Percentiles rank a stretch among this genome's conserved stretches.
phyloP scores from a whole-genome alignment of 1,284 basidiomycete species.

The Trichosporon sp. region DNA sequence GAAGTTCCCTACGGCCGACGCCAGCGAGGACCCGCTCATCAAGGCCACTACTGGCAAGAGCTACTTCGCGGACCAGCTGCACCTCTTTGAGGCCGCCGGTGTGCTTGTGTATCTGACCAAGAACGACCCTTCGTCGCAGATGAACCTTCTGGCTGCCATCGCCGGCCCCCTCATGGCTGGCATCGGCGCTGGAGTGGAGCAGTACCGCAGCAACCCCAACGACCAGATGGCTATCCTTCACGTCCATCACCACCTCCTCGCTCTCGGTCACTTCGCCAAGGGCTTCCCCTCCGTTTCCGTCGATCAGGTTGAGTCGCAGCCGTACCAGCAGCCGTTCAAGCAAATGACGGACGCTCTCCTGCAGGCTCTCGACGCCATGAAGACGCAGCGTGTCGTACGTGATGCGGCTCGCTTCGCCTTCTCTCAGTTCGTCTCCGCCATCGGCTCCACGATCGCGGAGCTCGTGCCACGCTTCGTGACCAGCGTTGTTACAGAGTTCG shows the following conservation, averaged over 20 bases:
- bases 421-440: constrained; percentile 83
- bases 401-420: constrained; percentile 94
- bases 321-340: constrained; percentile 72
- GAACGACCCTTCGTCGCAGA: constrained; percentile 62
- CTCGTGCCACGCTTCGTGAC: constrained; percentile 61
- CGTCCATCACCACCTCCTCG: constrained; percentile 94
- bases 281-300: constrained; percentile 88
- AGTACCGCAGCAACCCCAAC: constrained; percentile 33
- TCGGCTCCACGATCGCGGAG: constrained; percentile 62
- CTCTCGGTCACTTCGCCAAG: constrained; percentile 88
- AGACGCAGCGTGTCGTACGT: constrained; percentile 76
- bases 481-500: constrained; percentile 82
- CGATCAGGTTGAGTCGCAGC: constrained; percentile 64
- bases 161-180: constrained; percentile 76
- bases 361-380: constrained; percentile 81
- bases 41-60: constrained; percentile 66
- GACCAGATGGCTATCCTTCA: constrained; percentile 63
- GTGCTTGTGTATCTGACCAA: constrained; percentile 69
- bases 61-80: constrained; percentile 84
- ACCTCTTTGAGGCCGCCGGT: constrained; percentile 90
- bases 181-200: constrained; percentile 63
- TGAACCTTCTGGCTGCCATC: constrained; percentile 66
- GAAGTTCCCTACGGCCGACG: constrained; percentile 50
- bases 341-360: constrained; percentile 85
- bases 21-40: constrained; percentile 55